Evolutionary conservation across 805 yeast genomes (phyloP), one percentile per base, ranked within the genome.

Genomic region (Lachancea cidri): DNA sequence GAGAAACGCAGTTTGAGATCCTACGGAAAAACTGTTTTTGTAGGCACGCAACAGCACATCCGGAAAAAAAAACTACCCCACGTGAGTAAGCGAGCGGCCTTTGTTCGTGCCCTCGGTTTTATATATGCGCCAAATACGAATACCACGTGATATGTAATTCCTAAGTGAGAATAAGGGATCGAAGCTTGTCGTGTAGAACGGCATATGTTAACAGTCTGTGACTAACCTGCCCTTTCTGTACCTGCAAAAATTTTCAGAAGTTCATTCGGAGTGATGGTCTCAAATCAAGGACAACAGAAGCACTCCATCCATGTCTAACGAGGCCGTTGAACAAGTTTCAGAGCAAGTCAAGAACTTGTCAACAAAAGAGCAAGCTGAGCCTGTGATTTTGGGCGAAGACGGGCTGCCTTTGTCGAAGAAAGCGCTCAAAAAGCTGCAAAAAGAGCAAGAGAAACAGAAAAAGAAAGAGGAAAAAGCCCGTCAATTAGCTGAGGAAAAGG

Each of bases 381-480:
- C 55, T 20, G 65, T 60, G 33, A 47, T 64, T 31, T 44, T 80
- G 37, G 86, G 87, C 19, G 83, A 78, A 58, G 95, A 87, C 62
- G 96, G 96, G 20, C 80, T 77, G 68, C 96, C 96, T 31, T 70
- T 88, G 54, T 83, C 95, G 40, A 93, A 93, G 68, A 93, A 89
- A 64, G 98, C 96, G 2, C 71, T 93, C 57, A 93, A 93, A 76
- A 93, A 93, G 71, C 76, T 93, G 48, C 93, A 85, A 64, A 91
- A 91, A 60, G 96, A 86, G 67, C 79, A 76, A 60, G 97, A 89
- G 68, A 91, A 91, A 72, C 94, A 83, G 52, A 80, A 76, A 60
- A 91, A 89, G 75, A 89, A 89, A 72, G 93, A 87, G 30, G 97
- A 86, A 65, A 83, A 82, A 57, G 97, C 93, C 39, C 94, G 84